Base-by-base conservation (phyloP, 192 early-diverging fungal genomes). In the Dissophora globulifera region DNA sequence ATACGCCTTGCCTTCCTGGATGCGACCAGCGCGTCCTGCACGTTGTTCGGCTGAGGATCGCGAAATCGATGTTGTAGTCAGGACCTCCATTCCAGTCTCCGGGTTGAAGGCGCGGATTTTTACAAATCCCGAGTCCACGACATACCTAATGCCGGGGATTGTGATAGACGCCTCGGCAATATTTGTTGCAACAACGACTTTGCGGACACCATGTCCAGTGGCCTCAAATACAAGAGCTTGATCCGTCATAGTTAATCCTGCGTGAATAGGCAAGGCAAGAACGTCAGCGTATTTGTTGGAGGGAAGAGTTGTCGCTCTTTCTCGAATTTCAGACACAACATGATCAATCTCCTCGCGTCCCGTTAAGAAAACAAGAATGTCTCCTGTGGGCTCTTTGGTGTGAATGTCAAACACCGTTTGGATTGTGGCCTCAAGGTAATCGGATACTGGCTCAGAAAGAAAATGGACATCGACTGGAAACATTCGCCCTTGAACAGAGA, bases 31-130 rank as follows among this genome's bases (percentile, higher is more conserved):
- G 46, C 97, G 92, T 22, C 96, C 97, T 2, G 94, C 87, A 7
- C 97, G 88, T 80, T 99, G 97, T 62, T 93, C 90, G 23, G 96
- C 94, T 51, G 96, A 94, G 19, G 96, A 95, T 78, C 95, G 95
- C 50, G 92, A 93, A 27, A 96, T 89, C 0, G 94, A 94, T n/a
- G 92, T 93, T 16, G 96, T 92, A 7, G 88, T 86, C 46, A 99
- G 70, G 11, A 91, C 83, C 61, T 98, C 97, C 84, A 97, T 94
- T 15, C 96, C 96, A 29, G 93, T 93, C 65, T 91, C 93, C 48
- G 97, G 91, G 78, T 98, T 96, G 78, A 92, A 97, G 7, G 94
- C 92, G 55, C 88, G 79, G 2, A 92, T 45, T 72, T 93, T 93
- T 32, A 90, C 91, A 83, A 93, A 92, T 2, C 93, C 93, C 54